A percentile compares a stretch with the other conserved stretches of the same genome.
These are phyloP conservation scores for Corynascus novoguineensis DNA, from an alignment of 495 filamentous ascomycete genomes.

Conservation along the genomic window DNA sequence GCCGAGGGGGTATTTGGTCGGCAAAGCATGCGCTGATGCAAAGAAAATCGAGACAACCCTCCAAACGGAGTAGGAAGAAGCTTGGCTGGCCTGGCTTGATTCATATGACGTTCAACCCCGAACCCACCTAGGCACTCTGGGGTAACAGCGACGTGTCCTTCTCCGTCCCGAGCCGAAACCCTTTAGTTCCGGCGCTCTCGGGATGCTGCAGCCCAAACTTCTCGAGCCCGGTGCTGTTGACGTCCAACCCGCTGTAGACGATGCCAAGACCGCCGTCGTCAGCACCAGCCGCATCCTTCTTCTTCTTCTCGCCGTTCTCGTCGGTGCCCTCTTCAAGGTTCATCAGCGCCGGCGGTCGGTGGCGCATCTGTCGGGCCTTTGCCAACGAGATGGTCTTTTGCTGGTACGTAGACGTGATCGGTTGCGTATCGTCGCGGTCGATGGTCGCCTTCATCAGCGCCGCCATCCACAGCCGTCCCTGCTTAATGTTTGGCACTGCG, in stretches of 20 bases:
- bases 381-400: constrained; percentile 86
- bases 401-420: constrained; percentile 84
- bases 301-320: constrained; percentile 18
- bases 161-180: constrained; percentile 31
- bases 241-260: constrained; percentile 46
- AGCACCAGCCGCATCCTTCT: constrained; percentile 17
- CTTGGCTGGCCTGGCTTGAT: not conserved
- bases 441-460: constrained; percentile 99
- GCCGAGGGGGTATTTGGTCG: not conserved
- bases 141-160: constrained; percentile 33
- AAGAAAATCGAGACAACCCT: not conserved
- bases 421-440: constrained; percentile 75
- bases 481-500: constrained; percentile 80
- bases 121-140: constrained; percentile 38
- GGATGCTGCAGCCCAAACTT: constrained; percentile 40
- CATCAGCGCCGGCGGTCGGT: constrained; percentile 85
- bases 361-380: constrained; percentile 74
- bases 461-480: constrained; percentile 96
- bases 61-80: not conserved
- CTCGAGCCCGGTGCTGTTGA: constrained; percentile 43
- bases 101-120: not conserved
- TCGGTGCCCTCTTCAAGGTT: constrained; percentile 54
- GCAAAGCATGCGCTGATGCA: not conserved
- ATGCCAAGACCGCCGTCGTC: constrained; percentile 44
- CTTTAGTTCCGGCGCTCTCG: constrained; percentile 30